These are phyloP conservation scores for Neolentinus lepideus DNA, from an alignment of 1,284 basidiomycete species.

Conservation along the genomic window DNA sequence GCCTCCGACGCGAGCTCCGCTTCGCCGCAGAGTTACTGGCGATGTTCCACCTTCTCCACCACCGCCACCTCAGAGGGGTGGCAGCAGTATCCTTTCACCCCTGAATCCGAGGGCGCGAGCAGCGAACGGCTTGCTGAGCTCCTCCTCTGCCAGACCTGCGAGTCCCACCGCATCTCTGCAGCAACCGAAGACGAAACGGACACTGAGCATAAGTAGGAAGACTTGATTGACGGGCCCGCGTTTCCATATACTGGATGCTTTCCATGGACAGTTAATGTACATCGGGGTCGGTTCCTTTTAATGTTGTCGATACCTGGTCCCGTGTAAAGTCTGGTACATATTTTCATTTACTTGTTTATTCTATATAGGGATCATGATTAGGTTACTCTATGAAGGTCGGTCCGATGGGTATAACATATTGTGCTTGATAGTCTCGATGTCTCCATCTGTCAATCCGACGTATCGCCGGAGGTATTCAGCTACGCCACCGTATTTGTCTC, in stretches of 20 bases:
- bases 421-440: conserved; percentile 50
- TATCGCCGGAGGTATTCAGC: conserved; percentile 52
- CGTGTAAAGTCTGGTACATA: too few relatives aligned
- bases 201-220: conserved; percentile 39
- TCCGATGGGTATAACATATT: conserved; percentile 39
- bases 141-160: conserved; percentile 11
- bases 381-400: too few relatives aligned
- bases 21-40: conserved; percentile 54
- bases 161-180: conserved; percentile 28
- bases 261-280: neutral
- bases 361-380: neutral
- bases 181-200: conserved; percentile 39
- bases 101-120: conserved; percentile 60
- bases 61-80: conserved; percentile 23
- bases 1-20: conserved; percentile 29
- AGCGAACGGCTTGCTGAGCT: conserved; percentile 34
- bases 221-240: too few relatives aligned
- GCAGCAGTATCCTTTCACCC: conserved; percentile 53
- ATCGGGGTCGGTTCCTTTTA: too few relatives aligned
- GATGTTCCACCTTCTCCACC: conserved; percentile 16
- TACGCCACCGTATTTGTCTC: conserved; percentile 59
- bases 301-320: too few relatives aligned
- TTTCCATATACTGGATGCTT: too few relatives aligned
- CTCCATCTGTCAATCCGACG: conserved; percentile 47
- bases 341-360: neutral